Conservation (phyloP, 83 land plant species). For the Picea abies region DNA sequence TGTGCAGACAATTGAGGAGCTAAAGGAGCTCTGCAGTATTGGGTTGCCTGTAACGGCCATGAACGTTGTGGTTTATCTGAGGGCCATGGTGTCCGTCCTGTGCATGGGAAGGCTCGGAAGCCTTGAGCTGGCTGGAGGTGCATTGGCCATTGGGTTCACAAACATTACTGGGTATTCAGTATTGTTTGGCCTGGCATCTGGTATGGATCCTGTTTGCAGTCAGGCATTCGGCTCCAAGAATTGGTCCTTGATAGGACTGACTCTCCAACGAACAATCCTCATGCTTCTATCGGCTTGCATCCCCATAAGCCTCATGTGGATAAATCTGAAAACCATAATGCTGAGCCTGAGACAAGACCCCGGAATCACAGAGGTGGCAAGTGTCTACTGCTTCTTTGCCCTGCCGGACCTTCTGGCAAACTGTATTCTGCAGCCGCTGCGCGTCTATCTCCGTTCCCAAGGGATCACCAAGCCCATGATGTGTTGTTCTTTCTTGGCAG, state of each 20-base stretch:
- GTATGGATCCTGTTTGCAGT: slow-evolving; percentile 60
- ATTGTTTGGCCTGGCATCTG: slow-evolving; percentile 58
- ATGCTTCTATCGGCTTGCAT: slow-evolving; percentile 34
- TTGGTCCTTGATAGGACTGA: slow-evolving; percentile 24
- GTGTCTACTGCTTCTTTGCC: no score
- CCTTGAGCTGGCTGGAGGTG: background rate
- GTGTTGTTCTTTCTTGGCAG: no score
- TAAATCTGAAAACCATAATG: slow-evolving; percentile 23
- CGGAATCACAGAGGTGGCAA: no score
- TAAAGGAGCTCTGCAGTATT: no score
- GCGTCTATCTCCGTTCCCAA: no score
- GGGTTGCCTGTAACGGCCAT: no score
- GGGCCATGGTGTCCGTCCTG: no score
- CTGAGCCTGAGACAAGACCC: slow-evolving; percentile 8
- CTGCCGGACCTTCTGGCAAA: no score
- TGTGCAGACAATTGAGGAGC: no score
- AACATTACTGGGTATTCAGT: slow-evolving; percentile 63
- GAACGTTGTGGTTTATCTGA: no score
- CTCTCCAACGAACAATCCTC: slow-evolving; percentile 33
- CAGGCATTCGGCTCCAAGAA: slow-evolving; percentile 55
- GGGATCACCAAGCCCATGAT: slow-evolving; percentile 25
- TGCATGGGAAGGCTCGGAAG: no score
- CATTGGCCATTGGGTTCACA: slow-evolving; percentile 45
- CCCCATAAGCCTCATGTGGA: slow-evolving; percentile 41
- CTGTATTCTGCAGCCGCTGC: no score